A percentile compares a stretch with the other conserved stretches of the same genome.
Conservation (phyloP, 768 basidiomycete species). For the Termitomyces sp. region DNA sequence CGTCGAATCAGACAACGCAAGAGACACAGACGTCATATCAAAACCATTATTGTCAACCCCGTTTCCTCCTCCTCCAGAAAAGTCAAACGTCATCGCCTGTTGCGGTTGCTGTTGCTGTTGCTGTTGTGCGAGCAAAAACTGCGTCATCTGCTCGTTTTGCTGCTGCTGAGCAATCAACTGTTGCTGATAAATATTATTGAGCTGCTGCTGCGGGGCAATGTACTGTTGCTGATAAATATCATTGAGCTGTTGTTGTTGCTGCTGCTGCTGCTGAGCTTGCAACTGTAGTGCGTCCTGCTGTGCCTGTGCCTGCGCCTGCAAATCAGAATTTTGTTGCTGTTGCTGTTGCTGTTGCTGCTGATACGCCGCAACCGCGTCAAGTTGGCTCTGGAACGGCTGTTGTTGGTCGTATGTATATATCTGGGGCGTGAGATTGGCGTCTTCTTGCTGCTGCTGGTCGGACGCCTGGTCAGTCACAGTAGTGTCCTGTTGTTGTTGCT, state of each 20-base stretch:
- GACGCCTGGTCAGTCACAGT: not conserved
- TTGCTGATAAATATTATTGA: conserved; percentile 3
- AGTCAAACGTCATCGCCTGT: not conserved
- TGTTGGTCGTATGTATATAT: not conserved
- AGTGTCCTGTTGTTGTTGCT: not conserved
- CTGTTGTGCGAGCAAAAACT: not conserved
- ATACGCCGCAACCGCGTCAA: not conserved
- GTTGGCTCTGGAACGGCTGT: not conserved
- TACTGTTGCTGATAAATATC: conserved; percentile 7
- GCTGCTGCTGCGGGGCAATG: conserved; percentile 11
- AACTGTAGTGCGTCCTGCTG: conserved; percentile 9
- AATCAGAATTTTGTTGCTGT: not conserved
- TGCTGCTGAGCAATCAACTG: conserved; percentile 1
- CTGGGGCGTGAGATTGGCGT: too few species aligned
- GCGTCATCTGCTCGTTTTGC: not conserved
- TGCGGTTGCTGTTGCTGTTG: not conserved
- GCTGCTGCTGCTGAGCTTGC: conserved; percentile 10
- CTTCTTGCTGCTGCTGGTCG: not conserved
- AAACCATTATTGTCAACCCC: not conserved
- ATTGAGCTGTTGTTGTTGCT: conserved; percentile 5
- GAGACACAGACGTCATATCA: not conserved
- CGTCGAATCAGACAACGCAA: not conserved
- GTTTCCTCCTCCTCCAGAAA: not conserved
- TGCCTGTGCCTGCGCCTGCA: conserved; percentile 8
- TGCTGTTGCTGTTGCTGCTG: not conserved